Conservation (phyloP, 1,284 basidiomycete species). For the Chondrostereum purpureum region DNA sequence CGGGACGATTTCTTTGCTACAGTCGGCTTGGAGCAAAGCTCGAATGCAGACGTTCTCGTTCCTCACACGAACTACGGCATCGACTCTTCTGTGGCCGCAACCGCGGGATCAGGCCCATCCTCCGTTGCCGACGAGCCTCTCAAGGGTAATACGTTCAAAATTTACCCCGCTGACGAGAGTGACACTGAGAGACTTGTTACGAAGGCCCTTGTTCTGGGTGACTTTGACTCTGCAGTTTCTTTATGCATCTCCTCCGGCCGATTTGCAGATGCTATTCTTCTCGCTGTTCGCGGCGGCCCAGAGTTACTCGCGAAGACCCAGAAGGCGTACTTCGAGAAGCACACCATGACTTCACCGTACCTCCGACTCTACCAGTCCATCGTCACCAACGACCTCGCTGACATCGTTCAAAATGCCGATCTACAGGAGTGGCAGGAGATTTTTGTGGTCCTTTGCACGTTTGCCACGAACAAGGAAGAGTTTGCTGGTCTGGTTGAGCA, state of each 20-base stretch:
- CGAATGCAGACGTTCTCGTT: slow-evolving; percentile 51
- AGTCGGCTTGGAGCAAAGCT: slow-evolving; percentile 56
- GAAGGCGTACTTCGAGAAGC: slow-evolving; percentile 88
- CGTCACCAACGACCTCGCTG: slow-evolving; percentile 86
- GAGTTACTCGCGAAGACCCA: slow-evolving; percentile 89
- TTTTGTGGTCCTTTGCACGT: slow-evolving; percentile 96
- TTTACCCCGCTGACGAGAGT: slow-evolving; percentile 85
- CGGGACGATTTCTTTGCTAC: slow-evolving; percentile 90
- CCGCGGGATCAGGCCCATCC: slow-evolving; percentile 80
- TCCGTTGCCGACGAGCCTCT: slow-evolving; percentile 73
- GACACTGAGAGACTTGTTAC: slow-evolving; percentile 88
- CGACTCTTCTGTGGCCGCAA: slow-evolving; percentile 88
- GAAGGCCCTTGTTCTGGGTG: slow-evolving; percentile 89
- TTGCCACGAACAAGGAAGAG: slow-evolving; percentile 80
- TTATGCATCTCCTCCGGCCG: slow-evolving; percentile 87
- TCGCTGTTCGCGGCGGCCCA: slow-evolving; percentile 87
- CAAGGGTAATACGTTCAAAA: slow-evolving; percentile 82
- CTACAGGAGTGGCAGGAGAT: slow-evolving; percentile 94
- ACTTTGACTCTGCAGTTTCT: slow-evolving; percentile 90
- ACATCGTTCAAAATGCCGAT: slow-evolving; percentile 95
- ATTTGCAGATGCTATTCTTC: slow-evolving; percentile 90
- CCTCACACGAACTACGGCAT: slow-evolving; percentile 75
- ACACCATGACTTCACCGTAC: slow-evolving; percentile 76
- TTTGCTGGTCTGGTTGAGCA: slow-evolving; percentile 87
- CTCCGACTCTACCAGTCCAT: slow-evolving; percentile 94